These are phyloP conservation scores for Sugiyamaella floridensis DNA, from an alignment of 805 yeast species.

Conservation along the genomic window DNA sequence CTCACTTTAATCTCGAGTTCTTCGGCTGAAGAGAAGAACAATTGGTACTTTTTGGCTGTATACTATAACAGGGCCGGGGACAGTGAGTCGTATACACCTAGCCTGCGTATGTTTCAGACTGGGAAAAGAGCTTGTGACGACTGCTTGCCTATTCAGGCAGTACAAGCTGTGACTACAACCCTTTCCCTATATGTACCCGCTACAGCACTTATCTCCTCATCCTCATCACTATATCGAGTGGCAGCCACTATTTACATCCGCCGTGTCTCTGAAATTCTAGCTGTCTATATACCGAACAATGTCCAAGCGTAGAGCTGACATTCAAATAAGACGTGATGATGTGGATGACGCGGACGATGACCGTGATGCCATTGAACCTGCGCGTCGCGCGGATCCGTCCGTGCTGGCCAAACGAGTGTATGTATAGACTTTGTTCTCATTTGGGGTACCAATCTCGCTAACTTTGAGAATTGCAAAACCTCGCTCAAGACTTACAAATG, in stretches of 20 bases:
- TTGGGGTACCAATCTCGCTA: neutral
- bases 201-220: neutral
- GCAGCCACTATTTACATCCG: neutral
- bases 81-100: neutral
- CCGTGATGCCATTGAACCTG: constrained; percentile 37
- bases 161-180: neutral
- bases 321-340: constrained; percentile 56
- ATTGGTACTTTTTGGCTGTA: neutral
- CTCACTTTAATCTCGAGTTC: neutral
- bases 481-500: neutral
- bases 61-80: neutral
- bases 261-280: neutral
- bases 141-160: neutral
- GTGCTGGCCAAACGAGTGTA: constrained; percentile 58
- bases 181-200: neutral
- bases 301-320: constrained; percentile 55
- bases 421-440: constrained; percentile 1
- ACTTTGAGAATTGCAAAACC: constrained; percentile 12
- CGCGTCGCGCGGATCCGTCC: constrained; percentile 47
- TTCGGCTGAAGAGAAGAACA: neutral
- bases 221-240: neutral
- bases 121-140: neutral
- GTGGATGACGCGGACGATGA: constrained; percentile 30
- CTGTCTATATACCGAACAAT: neutral
- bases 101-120: neutral